Base-by-base conservation (phyloP, 2,329 filamentous ascomycete genomes). In the Cladophialophora carrionii region DNA sequence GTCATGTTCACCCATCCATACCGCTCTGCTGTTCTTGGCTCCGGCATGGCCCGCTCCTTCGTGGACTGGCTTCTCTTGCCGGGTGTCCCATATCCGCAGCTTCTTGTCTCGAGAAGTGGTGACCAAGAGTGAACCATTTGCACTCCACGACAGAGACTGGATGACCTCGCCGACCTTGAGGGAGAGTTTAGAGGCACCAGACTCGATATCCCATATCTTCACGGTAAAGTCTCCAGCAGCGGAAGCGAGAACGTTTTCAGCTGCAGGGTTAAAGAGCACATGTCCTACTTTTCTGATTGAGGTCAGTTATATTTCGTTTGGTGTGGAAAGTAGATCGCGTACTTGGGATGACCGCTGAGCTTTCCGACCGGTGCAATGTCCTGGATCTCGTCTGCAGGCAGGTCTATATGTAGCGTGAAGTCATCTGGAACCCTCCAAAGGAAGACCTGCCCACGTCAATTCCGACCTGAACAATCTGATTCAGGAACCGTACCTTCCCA, bases 31-130 rank as follows among this genome's bases (percentile, higher is more conserved):
- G 83, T 96, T 98, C 86, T 99, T 99, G 71, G 95, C 95, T 63
- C 95, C 95, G 32, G 88, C 85, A 77, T 99, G 95, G 67, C 95
- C 95, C 4, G 87, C 81, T 14, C 89, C 87, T 76, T 97, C 93
- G 74, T 96, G 90, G 4, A 89, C 90, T 14, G 93, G 87, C 78
- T 86, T 90, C 80, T 98, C 90, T 82, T 97, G 93, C 75, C 95
- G 89, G 65, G 94, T 92, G 83, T 99, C 95, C 95, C 95, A 99
- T 69, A 98, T 88, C 67, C 95, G 89, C 70, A 99, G 85, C 83
- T 96, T 97, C 88, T 99, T 99, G 85, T 99, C 95, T 74, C 95
- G 87, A 67, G 92, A 96, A 8, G 95, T 98, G 7, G 95, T 98
- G 56, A 90, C 93, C 66, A 99, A 81, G 76, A 95, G 84, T 63